Base-by-base conservation (phyloP, 768 basidiomycete species). In the Boletus subcaerulescens region DNA sequence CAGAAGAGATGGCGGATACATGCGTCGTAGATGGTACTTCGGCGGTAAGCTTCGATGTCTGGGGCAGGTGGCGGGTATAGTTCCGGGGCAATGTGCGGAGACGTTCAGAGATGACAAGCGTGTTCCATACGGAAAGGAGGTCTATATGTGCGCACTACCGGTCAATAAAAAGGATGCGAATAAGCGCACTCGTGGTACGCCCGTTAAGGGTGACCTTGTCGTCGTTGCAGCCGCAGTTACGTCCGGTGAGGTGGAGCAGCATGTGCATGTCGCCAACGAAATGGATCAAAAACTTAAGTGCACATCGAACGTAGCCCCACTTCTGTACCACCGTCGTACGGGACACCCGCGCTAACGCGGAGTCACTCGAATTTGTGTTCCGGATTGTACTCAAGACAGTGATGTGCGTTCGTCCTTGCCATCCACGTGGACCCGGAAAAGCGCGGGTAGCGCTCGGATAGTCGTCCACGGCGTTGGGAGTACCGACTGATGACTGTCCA, bases 201-300 rank as follows among this genome's bases (percentile, higher is more conserved):
- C 82, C 83, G 55, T 87, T 88, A 67, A 90, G 96, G 12, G 74
- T 64, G 26, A 94, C 91, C 62, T 84, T 85, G 58, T 79, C 80
- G 7, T 80, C 80, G 65, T 98, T 98, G 1, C 95, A 96, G 6
- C 96, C 96, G 32, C 90, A 79, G 61, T 93, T 85, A 17, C 93
- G 77, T 3, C 91, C 91, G 0, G 89, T 89, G 36, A 99, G 79
- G 69, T 99, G 96, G 50, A 99, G 74, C 6, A 96, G 96, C 80
- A 89, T 86, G 63, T 97, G 96, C 78, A 96, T 77, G 68, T 98
- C 96, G 0, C 96, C 94, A 12, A 97, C 52, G 62, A 93, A 98
- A 70, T 99, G 97, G 32, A 95, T 81, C 31, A 99, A 75, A 76
- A 97, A 99, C 69, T 91, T 89, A 62, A 98, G 76, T 3, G 95